phyloP scores from a whole-genome alignment of 805 yeast species.

The Yamadazyma tumulicola region DNA sequence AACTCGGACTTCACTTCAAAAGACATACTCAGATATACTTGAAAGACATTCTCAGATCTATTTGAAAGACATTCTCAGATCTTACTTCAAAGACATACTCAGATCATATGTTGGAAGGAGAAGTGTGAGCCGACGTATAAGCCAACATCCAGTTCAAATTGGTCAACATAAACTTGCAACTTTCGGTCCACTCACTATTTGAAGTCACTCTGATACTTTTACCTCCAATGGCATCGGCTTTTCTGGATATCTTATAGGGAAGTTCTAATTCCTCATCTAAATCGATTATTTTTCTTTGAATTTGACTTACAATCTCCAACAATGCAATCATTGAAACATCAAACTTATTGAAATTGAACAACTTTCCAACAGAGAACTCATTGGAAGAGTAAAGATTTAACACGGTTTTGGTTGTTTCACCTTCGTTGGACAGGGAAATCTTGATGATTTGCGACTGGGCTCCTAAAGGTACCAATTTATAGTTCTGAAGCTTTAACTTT shows the following conservation, averaged over 20 bases:
- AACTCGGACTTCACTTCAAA: too few relatives aligned
- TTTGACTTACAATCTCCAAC: constrained; percentile 54
- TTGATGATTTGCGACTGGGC: constrained; percentile 76
- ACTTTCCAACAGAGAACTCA: constrained; percentile 66
- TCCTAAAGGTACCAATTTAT: constrained; percentile 76
- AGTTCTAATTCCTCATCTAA: constrained; percentile 56
- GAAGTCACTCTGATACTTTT: constrained; percentile 68
- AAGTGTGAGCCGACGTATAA: constrained; percentile 50
- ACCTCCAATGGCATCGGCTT: constrained; percentile 70
- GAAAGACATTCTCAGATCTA: too few relatives aligned
- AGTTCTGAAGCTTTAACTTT: constrained; percentile 52
- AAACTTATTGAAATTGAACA: constrained; percentile 69
- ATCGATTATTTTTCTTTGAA: constrained; percentile 42
- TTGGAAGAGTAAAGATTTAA: constrained; percentile 65
- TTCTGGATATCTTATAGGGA: constrained; percentile 63
- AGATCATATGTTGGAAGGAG: too few relatives aligned
- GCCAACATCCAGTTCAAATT: constrained; percentile 80
- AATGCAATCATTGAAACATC: constrained; percentile 82
- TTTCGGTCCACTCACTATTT: constrained; percentile 83
- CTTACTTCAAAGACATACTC: too few relatives aligned
- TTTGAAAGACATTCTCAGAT: too few relatives aligned
- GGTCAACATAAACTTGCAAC: constrained; percentile 77
- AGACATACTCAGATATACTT: too few relatives aligned
- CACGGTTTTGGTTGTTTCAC: constrained; percentile 16
- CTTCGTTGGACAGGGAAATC: too few relatives aligned